Conservation (phyloP, 2,329 filamentous ascomycete species). For the Monilinia laxa region DNA sequence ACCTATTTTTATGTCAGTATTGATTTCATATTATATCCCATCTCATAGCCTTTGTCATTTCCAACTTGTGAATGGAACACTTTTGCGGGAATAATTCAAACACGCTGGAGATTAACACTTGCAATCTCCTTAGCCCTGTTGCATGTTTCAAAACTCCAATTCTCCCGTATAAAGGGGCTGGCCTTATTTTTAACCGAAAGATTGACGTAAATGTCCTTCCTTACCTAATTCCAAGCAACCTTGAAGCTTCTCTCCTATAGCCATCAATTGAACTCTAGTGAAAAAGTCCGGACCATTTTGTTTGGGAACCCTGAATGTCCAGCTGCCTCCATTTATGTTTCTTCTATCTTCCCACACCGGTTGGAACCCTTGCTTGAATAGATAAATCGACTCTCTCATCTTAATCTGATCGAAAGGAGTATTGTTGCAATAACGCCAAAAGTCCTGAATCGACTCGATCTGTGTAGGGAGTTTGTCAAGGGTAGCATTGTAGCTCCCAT, state of each 20-base stretch:
- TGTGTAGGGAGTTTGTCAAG: constrained; percentile 62
- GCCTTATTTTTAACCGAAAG: not conserved
- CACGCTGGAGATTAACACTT: not conserved
- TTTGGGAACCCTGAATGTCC: constrained; percentile 90
- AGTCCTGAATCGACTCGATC: constrained; percentile 81
- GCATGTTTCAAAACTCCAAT: not conserved
- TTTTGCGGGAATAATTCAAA: not conserved
- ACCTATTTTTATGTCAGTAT: constrained; percentile 48
- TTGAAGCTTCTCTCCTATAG: constrained; percentile 80
- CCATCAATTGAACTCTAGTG: constrained; percentile 78
- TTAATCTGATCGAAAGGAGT: constrained; percentile 73
- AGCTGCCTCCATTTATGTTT: constrained; percentile 82
- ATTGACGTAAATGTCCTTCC: constrained; percentile 41
- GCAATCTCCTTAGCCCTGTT: not conserved
- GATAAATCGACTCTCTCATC: constrained; percentile 74
- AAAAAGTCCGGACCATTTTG: constrained; percentile 69
- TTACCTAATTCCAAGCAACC: constrained; percentile 67
- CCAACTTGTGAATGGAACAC: not conserved
- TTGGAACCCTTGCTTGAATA: constrained; percentile 75
- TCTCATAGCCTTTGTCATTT: not conserved
- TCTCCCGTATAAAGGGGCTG: not conserved
- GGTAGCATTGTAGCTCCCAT: constrained; percentile 39
- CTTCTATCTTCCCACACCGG: constrained; percentile 84
- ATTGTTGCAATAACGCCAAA: constrained; percentile 81
- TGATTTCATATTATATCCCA: not conserved